These are phyloP conservation scores for Omphalea diandra DNA, from an alignment of 441 rosid species.

Conservation along the genomic window DNA sequence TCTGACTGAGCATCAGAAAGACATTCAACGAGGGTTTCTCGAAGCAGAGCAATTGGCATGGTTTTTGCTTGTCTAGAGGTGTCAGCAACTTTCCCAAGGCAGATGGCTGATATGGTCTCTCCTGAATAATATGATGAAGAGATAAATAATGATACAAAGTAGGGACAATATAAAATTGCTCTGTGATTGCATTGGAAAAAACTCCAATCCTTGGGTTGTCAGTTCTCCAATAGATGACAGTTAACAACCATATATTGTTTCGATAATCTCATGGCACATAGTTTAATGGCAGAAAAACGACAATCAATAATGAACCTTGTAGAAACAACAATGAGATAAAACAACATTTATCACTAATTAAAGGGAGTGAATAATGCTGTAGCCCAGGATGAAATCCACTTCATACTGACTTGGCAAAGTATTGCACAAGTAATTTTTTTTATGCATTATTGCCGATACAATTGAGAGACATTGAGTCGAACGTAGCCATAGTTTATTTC, in stretches of 20 bases:
- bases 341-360: too few relatives aligned
- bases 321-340: background rate
- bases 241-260: background rate
- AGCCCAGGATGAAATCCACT: too few relatives aligned
- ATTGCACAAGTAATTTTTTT: too few relatives aligned
- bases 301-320: too few relatives aligned
- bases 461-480: too few relatives aligned
- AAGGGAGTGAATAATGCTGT: too few relatives aligned
- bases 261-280: slow-evolving; percentile 4
- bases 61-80: background rate
- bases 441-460: too few relatives aligned
- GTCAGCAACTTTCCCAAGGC: too few relatives aligned
- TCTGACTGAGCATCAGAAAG: slow-evolving; percentile 36
- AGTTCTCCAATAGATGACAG: background rate
- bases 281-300: too few relatives aligned
- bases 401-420: too few relatives aligned
- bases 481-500: too few relatives aligned
- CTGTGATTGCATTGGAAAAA: slow-evolving; percentile 29
- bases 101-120: background rate
- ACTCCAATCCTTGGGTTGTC: slow-evolving; percentile 21
- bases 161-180: slow-evolving; percentile 16
- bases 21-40: slow-evolving; percentile 32
- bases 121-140: background rate
- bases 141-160: background rate
- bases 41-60: slow-evolving; percentile 34